Evolutionary conservation across 1,139 yeast genomes (phyloP), one percentile per base, ranked within the genome.

Genomic region (Nakaseomyces sp.): DNA sequence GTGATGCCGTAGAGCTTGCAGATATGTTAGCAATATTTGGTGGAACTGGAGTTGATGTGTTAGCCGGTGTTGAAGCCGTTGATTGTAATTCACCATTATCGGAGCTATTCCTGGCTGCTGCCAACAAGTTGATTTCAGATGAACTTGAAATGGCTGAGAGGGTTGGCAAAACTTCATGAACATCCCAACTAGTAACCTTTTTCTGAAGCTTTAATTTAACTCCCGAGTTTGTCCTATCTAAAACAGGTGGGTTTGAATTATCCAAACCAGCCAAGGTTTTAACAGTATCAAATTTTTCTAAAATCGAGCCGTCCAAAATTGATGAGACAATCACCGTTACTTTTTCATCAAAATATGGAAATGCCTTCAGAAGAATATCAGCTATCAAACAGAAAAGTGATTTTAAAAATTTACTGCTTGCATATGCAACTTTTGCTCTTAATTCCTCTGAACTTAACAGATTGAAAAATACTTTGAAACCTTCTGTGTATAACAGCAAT

Each of bases 401-500:
- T 43, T 52, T 57, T 33, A 61, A 52, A 42, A 60, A 51, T n/a
- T 42, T 44, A 1, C 58, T 51, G 1, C 55, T 49, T 19, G 48
- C 45, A 12, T 32, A 37, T 2, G 59, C 57, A 9, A 53, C 49
- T 17, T 44, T 50, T 28, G 49, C 47, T 24, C 52, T 46, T n/a
- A 54, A 41, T 26, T 41, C 46, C 7, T 50, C 47, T 16, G 52
- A 50, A 24, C 52, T 53, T n/a, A 56, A 50, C 15, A 58, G 41
- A 43, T 58, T 56, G 38, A 60, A 57, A 29, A 55, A 59, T 1
- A 58, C 49, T 41, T 59, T 54, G 29, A 58, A 58, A 2, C 64
- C 64, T 45, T 60, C 64, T 1, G 64, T 54, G 37, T 59, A 54
- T 7, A 60, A 45, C 25, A 53, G 46, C 17, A 60, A 40, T 25